Evolutionary conservation across 495 filamentous ascomycete genomes (phyloP), one percentile per base, ranked within the genome.

Genomic region (Penicillium roqueforti): DNA sequence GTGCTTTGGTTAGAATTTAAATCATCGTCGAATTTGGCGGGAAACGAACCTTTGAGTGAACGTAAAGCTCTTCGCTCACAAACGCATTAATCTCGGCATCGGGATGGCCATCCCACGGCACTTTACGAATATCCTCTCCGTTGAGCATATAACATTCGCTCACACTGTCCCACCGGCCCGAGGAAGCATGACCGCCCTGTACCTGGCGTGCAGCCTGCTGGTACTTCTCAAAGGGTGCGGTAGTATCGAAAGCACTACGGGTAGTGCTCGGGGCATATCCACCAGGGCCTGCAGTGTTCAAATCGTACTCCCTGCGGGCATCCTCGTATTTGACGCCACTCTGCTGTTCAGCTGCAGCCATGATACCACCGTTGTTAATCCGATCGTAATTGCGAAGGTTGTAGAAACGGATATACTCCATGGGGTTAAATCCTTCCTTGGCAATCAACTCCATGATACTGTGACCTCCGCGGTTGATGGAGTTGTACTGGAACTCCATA

Each of bases 401-500:
- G 76, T 96, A 97, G 76, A 96, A 97, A 25, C 87, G 81, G 60
- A 97, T 95, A 70, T 96, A 96, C 13, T 88, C 77, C 63, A 83
- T 82, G 0, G 84, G 82, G 53, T 91, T 79, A 48, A 88, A 80
- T 0, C 91, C 92, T 34, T 80, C 81, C 56, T 83, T 82, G 45
- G 79, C 77, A 51, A 96, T 80, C 19, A 77, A 66, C 69, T 96
- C 91, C 74, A 95, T 86, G 56, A 96, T 96, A 59, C 85, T 90
- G 70, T 87, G 75, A 3, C 89, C 90, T 29, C 89, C 89, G n/a
- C 93, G 83, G 69, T 86, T 92, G 73, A 97, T 96, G 40, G 82
- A 86, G 64, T 87, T 79, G 69, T 96, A 92, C 65, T 92, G 89
- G 74, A 88, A 96, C 67, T 96, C 90, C 90, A 97, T 96, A 67